Evolutionary conservation across 129 eudicot species (phyloP), one percentile per base, ranked within the genome.

Genomic region (Tagetes patula): DNA sequence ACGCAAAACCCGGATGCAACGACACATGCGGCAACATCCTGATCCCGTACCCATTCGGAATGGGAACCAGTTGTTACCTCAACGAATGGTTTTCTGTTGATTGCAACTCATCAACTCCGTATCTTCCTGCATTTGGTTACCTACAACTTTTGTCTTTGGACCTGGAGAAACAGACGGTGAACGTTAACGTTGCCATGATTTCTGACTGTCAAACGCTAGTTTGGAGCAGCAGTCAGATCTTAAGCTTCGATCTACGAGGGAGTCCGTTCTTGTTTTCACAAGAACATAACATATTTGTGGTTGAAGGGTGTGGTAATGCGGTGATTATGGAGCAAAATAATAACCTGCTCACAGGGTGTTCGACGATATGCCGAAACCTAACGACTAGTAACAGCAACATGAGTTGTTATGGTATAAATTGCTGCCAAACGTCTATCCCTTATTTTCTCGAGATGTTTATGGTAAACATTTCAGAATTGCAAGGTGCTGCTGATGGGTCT

Each of bases 241-340:
- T 77, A 45, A 69, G 64, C 69, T 49, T 77, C 45, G 48, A 77
- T 6, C 69, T 77, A 49, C 32, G 70, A 6, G 48, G 70, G 39
- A 69, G 54, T 30, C 81, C 81, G 0, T 77, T 69, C n/a, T 27
- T 69, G 31, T 69, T 77, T 50, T 69, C 75, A 0, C 50, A 63
- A 37, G 65, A 69, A 47, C 52, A 47, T 2, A 77, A 77, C 42
- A 59, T 36, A 12, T 77, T 77, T 50, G 69, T 54, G 12, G 75
- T 69, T 2, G 74, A 68, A 7, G 81, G 81, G 53, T 77, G 81
- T 38, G 81, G 81, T 2, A 77, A 69, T 27, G 81, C 81, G 12
- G 66, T 73, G 6, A 73, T 73, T 6, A 13, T 49, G 27, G 77
- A 61, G 70, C 49, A 73, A 11, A 38, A 3, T 0, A 20, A 20